These are phyloP conservation scores for Fusarium sp. DNA, from an alignment of 2,329 filamentous ascomycete species.

Conservation along the genomic window DNA sequence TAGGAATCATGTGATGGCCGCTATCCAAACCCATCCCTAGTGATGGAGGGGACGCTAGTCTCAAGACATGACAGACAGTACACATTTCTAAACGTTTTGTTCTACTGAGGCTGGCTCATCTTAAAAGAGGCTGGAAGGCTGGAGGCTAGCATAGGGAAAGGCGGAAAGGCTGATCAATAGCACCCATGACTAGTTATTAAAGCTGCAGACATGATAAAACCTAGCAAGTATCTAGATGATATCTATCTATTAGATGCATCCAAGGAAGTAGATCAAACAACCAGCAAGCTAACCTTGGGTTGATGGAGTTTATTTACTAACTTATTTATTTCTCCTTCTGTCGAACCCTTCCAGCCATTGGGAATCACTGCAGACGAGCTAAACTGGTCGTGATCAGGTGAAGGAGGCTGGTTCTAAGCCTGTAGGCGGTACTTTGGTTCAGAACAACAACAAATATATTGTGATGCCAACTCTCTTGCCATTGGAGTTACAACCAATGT, in stretches of 20 bases:
- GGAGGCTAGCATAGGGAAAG: conserved; percentile 30
- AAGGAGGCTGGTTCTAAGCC: conserved; percentile 16
- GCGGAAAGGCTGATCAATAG: conserved; percentile 19
- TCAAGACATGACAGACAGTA: conserved; percentile 12
- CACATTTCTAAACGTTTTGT: conserved; percentile 18
- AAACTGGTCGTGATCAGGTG: conserved; percentile 7
- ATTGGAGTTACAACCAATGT: conserved; percentile 4
- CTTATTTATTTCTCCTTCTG: not conserved
- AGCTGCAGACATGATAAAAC: not conserved
- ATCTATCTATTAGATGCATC: conserved; percentile 1
- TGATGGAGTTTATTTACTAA: not conserved
- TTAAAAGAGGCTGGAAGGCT: conserved; percentile 1
- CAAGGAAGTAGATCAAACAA: conserved; percentile 4
- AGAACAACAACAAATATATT: conserved; percentile 4
- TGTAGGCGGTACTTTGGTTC: conserved; percentile 25
- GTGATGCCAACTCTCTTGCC: not conserved
- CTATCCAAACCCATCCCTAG: conserved; percentile 16
- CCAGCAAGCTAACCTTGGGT: conserved; percentile 8
- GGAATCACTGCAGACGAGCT: conserved; percentile 19
- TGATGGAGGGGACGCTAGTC: conserved; percentile 8
- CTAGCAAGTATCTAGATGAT: not conserved
- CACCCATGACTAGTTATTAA: conserved; percentile 17
- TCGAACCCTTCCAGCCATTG: conserved; percentile 17
- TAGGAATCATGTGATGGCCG: conserved; percentile 10
- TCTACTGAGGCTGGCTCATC: conserved; percentile 19